These are phyloP conservation scores for Blastobotrys robertii DNA, from an alignment of 805 yeast genomes.

Conservation along the genomic window DNA sequence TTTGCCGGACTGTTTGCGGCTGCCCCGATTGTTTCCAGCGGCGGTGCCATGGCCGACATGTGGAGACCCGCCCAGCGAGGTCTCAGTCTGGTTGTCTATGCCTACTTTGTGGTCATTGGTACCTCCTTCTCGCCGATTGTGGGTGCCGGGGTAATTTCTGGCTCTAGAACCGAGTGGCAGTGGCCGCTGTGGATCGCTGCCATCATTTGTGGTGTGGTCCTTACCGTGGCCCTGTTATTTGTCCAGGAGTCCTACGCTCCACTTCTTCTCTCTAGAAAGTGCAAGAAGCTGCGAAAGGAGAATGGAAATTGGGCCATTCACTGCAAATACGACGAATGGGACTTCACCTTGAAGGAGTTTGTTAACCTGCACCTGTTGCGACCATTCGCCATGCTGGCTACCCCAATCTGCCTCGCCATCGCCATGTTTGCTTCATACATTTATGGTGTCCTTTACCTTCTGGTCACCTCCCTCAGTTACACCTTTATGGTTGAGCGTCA, in stretches of 20 bases:
- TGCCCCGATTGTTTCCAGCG: conserved; percentile 49
- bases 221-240: conserved; percentile 30
- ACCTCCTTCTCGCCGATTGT: conserved; percentile 39
- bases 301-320: conserved; percentile 77
- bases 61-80: conserved; percentile 44
- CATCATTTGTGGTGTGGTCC: conserved; percentile 29
- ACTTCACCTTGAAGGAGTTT: conserved; percentile 58
- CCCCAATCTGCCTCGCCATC: conserved; percentile 35
- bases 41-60: conserved; percentile 51
- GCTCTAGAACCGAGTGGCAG: conserved; percentile 41
- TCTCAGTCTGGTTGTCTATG: conserved; percentile 40
- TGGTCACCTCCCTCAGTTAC: conserved; percentile 32
- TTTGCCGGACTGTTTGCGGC: conserved; percentile 52
- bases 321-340: conserved; percentile 88
- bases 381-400: conserved; percentile 65
- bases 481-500: conserved; percentile 25
- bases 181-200: conserved; percentile 48
- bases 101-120: conserved; percentile 37
- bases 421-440: conserved; percentile 35
- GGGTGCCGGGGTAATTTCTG: conserved; percentile 37
- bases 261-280: conserved; percentile 52
- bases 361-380: conserved; percentile 63
- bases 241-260: conserved; percentile 32
- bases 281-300: conserved; percentile 56
- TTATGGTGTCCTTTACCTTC: conserved; percentile 35